Base-by-base conservation (phyloP, 179 eudicot genomes). In the Beta corolliflora region DNA sequence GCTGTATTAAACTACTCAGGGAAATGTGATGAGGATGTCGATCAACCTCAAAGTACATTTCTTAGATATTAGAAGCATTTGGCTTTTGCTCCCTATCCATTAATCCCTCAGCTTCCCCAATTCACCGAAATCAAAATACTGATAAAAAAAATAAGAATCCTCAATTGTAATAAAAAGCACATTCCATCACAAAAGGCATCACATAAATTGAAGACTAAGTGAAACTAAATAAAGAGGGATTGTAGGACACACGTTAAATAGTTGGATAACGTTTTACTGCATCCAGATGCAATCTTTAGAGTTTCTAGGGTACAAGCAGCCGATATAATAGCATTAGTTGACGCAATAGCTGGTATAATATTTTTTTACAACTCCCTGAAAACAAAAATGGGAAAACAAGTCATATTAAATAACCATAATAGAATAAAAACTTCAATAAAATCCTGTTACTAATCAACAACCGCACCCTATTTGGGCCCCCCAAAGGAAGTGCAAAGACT, bases 331-430 rank as follows among this genome's bases (percentile, higher is more conserved):
- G 98, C 99, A 87, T 96, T 96, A 55, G 99, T 96, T 46, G 98
- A 96, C 81, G 99, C 99, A 83, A 96, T 96, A 77, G 99, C 98
- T 68, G 99, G 99, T 77, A 96, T 94, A 66, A 96, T 96, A 88
- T n/a, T 96, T 96, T 86, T 96, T 96, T 52, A 96, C 98, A 64
- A 96, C 99, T 74, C 99, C 99, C 99, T 96, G 94, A 75, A 85
- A 81, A 65, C 56, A 82, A 31, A 13, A 3, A 56, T 31, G 55
- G 10, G 5, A 19, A 41, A 75, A 15, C 21, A 54, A 7, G 5
- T 77, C 56, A 44, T 75, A 71, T 21, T 76, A 78, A 61, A 68
- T 29, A 9, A 81, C 65, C 82, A 77, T 18, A 12, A 45, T 25
- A 65, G 16, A 23, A 23, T 45, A 64, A 7, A 50, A 12, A 1